phyloP scores from a whole-genome alignment of 164 flowering plant genomes.

The Annona squamosa region DNA sequence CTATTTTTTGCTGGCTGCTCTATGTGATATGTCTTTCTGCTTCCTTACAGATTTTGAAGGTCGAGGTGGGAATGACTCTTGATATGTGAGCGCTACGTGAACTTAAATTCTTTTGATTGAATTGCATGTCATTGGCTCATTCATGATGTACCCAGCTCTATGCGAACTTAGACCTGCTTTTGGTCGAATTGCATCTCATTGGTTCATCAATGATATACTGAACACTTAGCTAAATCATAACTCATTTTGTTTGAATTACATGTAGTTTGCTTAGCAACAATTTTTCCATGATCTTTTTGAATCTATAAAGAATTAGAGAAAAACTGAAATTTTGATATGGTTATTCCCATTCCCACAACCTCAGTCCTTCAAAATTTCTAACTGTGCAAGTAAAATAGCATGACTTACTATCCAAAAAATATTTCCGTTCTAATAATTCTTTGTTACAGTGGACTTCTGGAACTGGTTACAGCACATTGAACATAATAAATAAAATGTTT shows the following conservation, averaged over 20 bases:
- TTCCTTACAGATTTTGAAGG: constrained; percentile 56
- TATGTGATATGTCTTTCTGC: background rate
- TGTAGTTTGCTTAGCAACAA: background rate
- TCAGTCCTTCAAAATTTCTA: background rate
- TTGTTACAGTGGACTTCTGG: background rate
- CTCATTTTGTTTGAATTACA: background rate
- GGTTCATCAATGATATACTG: background rate
- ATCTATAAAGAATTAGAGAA: too few relatives aligned
- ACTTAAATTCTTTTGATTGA: constrained; percentile 1
- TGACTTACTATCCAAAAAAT: background rate
- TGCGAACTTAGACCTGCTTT: constrained; percentile 2
- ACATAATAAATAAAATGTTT: too few relatives aligned
- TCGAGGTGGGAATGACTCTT: constrained; percentile 88
- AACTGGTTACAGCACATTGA: background rate
- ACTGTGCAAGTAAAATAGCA: background rate
- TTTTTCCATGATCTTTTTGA: background rate
- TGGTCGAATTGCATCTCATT: background rate
- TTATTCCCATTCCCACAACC: background rate
- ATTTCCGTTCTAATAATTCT: background rate
- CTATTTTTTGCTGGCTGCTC: background rate
- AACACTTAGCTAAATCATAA: too few relatives aligned
- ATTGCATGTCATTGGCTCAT: background rate
- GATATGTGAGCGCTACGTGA: constrained; percentile 63
- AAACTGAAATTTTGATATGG: background rate
- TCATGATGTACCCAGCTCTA: constrained; percentile 19